Percentiles rank a stretch among this genome's conserved stretches.
Conservation (phyloP, 768 basidiomycete species). For the Aureoboletus auriporus region DNA sequence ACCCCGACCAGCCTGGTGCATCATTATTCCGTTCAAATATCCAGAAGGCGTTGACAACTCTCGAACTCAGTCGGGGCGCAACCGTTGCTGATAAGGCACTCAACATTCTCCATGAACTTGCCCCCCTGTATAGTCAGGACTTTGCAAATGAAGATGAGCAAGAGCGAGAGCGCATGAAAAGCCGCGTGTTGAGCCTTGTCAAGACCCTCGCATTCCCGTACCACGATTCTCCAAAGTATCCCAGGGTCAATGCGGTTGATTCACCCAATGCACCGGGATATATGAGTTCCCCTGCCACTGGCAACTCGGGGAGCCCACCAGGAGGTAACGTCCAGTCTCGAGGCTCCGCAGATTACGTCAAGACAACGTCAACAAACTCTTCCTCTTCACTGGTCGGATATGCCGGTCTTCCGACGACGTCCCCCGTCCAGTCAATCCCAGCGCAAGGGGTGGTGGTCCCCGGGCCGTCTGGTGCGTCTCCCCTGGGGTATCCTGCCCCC, state of each 20-base stretch:
- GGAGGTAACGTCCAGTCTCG: slow-evolving; percentile 19
- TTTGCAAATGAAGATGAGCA: slow-evolving; percentile 48
- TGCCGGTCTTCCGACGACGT: slow-evolving; percentile 11
- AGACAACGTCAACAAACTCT: slow-evolving; percentile 12
- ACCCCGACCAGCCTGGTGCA: slow-evolving; percentile 76
- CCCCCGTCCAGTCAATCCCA: slow-evolving; percentile 22
- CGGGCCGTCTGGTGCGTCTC: slow-evolving; percentile 21
- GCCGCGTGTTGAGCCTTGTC: slow-evolving; percentile 59
- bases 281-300: slow-evolving; percentile 53
- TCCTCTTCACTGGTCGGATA: slow-evolving; percentile 28
- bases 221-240: slow-evolving; percentile 59
- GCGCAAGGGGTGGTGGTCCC: slow-evolving; percentile 14
- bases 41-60: slow-evolving; percentile 58
- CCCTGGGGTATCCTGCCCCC: slow-evolving; percentile 21
- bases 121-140: slow-evolving; percentile 69
- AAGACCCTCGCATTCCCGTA: slow-evolving; percentile 81
- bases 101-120: slow-evolving; percentile 65
- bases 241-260: slow-evolving; percentile 41
- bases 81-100: slow-evolving; percentile 72
- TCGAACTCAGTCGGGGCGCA: slow-evolving; percentile 62
- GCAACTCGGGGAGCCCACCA: slow-evolving; percentile 55
- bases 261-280: slow-evolving; percentile 46
- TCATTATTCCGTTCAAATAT: slow-evolving; percentile 74
- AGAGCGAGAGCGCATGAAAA: slow-evolving; percentile 56
- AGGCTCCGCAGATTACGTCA: slow-evolving; percentile 25